Evolutionary conservation across 371 early-diverging fungal species (phyloP).

Genomic region (Rhizopus arrhizus): DNA sequence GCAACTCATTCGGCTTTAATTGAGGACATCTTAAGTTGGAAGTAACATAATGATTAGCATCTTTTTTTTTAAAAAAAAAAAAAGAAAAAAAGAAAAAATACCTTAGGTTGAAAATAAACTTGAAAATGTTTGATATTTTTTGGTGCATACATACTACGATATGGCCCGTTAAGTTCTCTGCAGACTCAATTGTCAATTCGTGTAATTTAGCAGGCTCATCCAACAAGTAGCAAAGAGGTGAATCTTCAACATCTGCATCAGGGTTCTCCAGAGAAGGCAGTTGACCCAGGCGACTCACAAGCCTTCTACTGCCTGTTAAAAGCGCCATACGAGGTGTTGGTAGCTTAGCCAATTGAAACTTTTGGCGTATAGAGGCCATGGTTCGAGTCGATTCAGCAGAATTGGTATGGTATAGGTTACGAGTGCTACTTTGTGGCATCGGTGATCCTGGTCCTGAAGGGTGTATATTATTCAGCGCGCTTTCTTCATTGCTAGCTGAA

Average conservation of each 20-base stretch:
- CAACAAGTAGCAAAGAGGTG: conserved; percentile 55
- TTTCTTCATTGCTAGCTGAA: neutral
- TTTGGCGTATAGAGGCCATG: conserved; percentile 9
- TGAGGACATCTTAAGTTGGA: conserved; percentile 38
- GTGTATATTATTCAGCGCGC: neutral
- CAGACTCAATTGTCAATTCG: conserved; percentile 34
- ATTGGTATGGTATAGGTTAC: conserved; percentile 5
- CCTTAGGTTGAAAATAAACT: conserved; percentile 50
- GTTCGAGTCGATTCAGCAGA: conserved; percentile 23
- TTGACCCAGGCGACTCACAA: conserved; percentile 24
- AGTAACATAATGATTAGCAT: neutral
- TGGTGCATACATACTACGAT: conserved; percentile 53
- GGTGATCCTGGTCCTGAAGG: conserved; percentile 10
- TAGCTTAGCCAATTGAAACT: conserved; percentile 18
- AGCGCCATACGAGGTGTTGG: conserved; percentile 29
- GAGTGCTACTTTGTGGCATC: neutral
- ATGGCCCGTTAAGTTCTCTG: conserved; percentile 43
- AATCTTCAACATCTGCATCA: conserved; percentile 25
- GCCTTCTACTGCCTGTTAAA: conserved; percentile 28
- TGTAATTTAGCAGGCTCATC: conserved; percentile 35
- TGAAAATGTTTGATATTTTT: conserved; percentile 48
- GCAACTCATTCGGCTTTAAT: conserved; percentile 42
- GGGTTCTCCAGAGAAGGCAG: conserved; percentile 17
- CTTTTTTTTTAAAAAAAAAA: neutral
- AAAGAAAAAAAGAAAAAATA: conserved; percentile 3